A percentile compares a stretch with the other conserved stretches of the same genome.
phyloP scores from a whole-genome alignment of 805 yeast genomes.

The Lachancea nothofagi region DNA sequence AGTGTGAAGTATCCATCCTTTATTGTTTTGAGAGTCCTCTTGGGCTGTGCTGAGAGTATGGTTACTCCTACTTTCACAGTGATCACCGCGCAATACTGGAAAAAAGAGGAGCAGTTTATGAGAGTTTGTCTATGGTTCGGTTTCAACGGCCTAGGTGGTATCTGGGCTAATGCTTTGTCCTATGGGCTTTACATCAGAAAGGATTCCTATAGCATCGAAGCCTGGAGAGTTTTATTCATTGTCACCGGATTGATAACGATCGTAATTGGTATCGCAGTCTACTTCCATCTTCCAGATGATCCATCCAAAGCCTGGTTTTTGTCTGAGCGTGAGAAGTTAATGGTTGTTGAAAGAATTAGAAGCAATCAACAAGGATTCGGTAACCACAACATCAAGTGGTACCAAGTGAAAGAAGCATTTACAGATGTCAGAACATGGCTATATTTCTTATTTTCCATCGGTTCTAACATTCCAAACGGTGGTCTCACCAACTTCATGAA shows the following conservation, averaged over 20 bases:
- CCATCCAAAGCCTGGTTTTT: constrained; percentile 45
- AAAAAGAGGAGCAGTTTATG: constrained; percentile 36
- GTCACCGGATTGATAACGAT: constrained; percentile 53
- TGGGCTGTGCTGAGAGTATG: constrained; percentile 44
- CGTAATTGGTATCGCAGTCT: constrained; percentile 39
- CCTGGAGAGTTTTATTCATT: constrained; percentile 56
- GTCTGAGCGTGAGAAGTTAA: constrained; percentile 39
- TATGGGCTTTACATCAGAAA: constrained; percentile 41
- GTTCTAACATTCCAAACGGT: constrained; percentile 43
- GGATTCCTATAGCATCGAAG: constrained; percentile 33
- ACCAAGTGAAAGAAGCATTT: constrained; percentile 45
- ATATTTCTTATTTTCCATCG: constrained; percentile 34
- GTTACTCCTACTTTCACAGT: constrained; percentile 49
- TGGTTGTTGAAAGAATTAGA: constrained; percentile 45
- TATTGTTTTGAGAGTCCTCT: constrained; percentile 38
- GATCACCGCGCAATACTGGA: constrained; percentile 51
- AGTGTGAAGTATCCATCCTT: constrained; percentile 37
- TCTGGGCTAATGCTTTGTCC: constrained; percentile 46
- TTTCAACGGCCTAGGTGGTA: constrained; percentile 38
- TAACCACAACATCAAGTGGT: constrained; percentile 43
- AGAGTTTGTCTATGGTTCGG: constrained; percentile 39
- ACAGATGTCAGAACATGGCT: constrained; percentile 45
- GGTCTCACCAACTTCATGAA: constrained; percentile 43
- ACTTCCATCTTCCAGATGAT: constrained; percentile 45
- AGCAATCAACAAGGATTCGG: constrained; percentile 51